Conservation (phyloP, 306 rosid species). For the Trifolium pratense region DNA sequence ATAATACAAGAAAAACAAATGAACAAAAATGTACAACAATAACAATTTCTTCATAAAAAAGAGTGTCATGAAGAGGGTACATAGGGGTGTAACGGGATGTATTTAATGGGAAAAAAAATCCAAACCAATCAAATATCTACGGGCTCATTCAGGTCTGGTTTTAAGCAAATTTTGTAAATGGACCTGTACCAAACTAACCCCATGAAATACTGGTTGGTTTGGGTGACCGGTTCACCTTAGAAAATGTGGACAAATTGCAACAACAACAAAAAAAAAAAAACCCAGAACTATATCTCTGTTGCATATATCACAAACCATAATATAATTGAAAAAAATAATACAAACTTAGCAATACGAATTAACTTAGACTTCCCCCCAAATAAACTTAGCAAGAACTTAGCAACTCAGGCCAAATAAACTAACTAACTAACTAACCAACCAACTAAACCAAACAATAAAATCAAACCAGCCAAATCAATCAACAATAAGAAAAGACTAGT, state of each 20-base stretch:
- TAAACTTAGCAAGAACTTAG: neutral
- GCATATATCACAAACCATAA: neutral
- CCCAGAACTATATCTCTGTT: neutral
- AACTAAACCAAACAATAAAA: neutral
- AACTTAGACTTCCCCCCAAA: too few species aligned
- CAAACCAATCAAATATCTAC: neutral
- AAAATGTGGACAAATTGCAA: neutral
- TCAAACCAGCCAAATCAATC: neutral
- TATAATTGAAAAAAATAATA: too few species aligned
- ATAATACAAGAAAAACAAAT: constrained; percentile 6
- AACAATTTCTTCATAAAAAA: neutral
- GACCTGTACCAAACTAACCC: too few species aligned
- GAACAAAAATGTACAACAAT: neutral
- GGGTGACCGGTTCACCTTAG: too few species aligned
- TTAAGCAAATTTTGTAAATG: too few species aligned
- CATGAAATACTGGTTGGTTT: neutral
- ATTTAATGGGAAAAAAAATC: neutral
- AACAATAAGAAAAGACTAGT: neutral
- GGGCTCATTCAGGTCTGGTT: too few species aligned
- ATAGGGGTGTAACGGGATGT: neutral
- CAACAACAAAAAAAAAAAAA: too few species aligned
- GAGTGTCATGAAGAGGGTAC: neutral
- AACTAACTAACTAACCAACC: neutral
- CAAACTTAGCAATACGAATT: neutral
- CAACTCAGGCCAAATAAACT: neutral